Conservation (phyloP, 768 basidiomycete species). For the Cystofilobasidium capitatum region DNA sequence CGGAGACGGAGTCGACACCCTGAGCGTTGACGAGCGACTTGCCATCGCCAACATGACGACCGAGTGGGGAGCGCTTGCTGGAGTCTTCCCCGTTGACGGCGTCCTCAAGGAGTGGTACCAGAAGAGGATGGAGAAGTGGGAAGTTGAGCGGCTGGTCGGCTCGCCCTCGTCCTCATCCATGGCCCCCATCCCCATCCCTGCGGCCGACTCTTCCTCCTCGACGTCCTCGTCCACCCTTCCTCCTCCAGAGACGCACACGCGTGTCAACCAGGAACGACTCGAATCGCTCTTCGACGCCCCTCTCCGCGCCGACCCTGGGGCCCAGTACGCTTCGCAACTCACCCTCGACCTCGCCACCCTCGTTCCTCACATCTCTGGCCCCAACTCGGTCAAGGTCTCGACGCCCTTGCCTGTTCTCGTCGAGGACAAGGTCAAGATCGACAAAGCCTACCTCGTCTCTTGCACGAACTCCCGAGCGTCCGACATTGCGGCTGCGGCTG, state of each 20-base stretch:
- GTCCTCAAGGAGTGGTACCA: conserved; percentile 81
- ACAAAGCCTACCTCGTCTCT: conserved; percentile 96
- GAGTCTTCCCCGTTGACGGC: conserved; percentile 86
- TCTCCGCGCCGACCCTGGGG: conserved; percentile 60
- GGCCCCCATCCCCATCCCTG: conserved; percentile 39
- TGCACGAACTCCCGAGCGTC: conserved; percentile 97
- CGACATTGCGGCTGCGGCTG: conserved; percentile 83
- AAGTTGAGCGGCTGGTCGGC: conserved; percentile 40
- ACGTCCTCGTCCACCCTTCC: conserved; percentile 1
- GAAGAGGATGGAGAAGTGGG: conserved; percentile 56
- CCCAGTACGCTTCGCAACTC: conserved; percentile 75
- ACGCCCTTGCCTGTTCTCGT: conserved; percentile 74
- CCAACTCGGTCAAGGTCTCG: conserved; percentile 95
- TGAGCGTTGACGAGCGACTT: conserved; percentile 81
- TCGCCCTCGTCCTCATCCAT: conserved; percentile 24
- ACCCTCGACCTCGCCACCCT: conserved; percentile 86
- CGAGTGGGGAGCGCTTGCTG: conserved; percentile 96
- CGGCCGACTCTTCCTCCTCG: conserved; percentile 48
- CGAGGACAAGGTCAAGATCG: conserved; percentile 61
- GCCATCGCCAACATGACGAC: conserved; percentile 99
- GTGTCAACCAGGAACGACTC: conserved; percentile 67
- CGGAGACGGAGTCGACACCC: conserved; percentile 68
- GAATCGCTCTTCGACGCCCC: conserved; percentile 50
- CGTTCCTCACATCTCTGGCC: conserved; percentile 90
- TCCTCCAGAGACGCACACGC: conserved; percentile 54